Percentiles rank a stretch among this genome's conserved stretches.
phyloP scores from a whole-genome alignment of 163 green algal species.

The Scenedesmus sp. region DNA sequence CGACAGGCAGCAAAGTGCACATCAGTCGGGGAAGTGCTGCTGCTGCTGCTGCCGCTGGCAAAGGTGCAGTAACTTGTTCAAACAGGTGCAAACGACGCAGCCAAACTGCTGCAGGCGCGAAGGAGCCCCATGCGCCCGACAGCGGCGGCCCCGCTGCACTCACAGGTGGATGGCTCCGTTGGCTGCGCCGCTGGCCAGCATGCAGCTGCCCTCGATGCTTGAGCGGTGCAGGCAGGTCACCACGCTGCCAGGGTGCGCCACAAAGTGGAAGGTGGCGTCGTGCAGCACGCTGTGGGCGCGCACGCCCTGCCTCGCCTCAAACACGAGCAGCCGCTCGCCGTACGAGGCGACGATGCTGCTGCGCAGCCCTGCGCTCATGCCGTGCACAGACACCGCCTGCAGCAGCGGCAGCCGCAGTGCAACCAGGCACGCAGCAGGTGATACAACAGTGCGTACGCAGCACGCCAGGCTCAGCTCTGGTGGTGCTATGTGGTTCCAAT shows the following conservation, averaged over 20 bases:
- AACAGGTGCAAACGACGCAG: too few relatives aligned
- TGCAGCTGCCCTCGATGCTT: constrained; percentile 22
- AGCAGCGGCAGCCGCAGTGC: background rate
- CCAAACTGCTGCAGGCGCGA: too few relatives aligned
- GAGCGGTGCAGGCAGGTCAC: constrained; percentile 53
- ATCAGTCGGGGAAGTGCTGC: background rate
- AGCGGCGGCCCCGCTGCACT: background rate
- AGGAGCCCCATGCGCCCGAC: too few relatives aligned
- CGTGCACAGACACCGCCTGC: constrained; percentile 67
- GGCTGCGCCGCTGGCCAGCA: constrained; percentile 54
- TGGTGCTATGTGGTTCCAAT: too few relatives aligned
- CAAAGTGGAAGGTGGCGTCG: constrained; percentile 20
- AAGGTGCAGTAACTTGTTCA: too few relatives aligned
- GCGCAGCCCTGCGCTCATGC: constrained; percentile 59
- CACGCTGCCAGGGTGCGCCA: constrained; percentile 22
- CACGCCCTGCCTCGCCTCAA: constrained; percentile 41
- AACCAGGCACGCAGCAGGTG: background rate
- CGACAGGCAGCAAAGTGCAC: background rate
- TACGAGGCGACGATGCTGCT: constrained; percentile 57
- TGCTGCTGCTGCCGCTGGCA: background rate
- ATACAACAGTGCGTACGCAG: too few relatives aligned
- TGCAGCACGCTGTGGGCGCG: constrained; percentile 23
- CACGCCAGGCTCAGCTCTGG: too few relatives aligned
- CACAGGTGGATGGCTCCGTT: constrained; percentile 65
- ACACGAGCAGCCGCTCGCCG: constrained; percentile 64